Conservation (phyloP, 192 early-diverging fungal genomes). For the Coemansia sp. region DNA sequence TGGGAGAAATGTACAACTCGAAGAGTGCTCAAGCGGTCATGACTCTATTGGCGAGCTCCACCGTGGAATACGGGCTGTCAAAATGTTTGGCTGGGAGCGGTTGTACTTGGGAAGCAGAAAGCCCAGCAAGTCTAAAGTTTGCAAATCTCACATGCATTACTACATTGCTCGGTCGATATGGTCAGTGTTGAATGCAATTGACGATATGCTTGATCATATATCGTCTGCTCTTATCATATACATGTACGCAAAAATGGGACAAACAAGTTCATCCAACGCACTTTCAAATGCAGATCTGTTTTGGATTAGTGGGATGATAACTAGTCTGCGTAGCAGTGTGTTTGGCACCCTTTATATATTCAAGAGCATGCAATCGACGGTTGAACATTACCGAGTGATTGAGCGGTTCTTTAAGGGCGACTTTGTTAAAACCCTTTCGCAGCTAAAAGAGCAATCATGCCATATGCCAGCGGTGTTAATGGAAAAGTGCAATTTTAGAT, state of each 20-base stretch:
- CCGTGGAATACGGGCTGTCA: slow-evolving; percentile 23
- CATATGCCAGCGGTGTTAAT: slow-evolving; percentile 3
- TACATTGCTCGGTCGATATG: slow-evolving; percentile 9
- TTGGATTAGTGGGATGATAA: slow-evolving; percentile 7
- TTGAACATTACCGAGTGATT: slow-evolving; percentile 1
- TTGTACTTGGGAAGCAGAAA: slow-evolving; percentile 12
- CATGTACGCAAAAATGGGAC: neutral
- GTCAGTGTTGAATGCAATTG: slow-evolving; percentile 5
- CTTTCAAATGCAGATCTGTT: slow-evolving; percentile 30
- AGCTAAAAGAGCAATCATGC: neutral
- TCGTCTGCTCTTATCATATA: slow-evolving; percentile 8
- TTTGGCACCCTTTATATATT: neutral
- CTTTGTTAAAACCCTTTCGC: slow-evolving; percentile 19
- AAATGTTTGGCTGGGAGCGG: slow-evolving; percentile 43
- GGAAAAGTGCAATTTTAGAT: slow-evolving; percentile 18
- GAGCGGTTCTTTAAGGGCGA: slow-evolving; percentile 23
- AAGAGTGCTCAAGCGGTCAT: neutral
- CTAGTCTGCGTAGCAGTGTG: neutral
- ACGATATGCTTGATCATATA: neutral
- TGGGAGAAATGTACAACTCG: slow-evolving; percentile 3
- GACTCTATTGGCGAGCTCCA: slow-evolving; percentile 14
- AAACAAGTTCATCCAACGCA: neutral
- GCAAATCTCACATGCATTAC: slow-evolving; percentile 19
- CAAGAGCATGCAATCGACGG: neutral
- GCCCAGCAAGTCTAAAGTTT: slow-evolving; percentile 6